phyloP scores from a whole-genome alignment of 495 filamentous ascomycete genomes.

The Platismatia glauca region DNA sequence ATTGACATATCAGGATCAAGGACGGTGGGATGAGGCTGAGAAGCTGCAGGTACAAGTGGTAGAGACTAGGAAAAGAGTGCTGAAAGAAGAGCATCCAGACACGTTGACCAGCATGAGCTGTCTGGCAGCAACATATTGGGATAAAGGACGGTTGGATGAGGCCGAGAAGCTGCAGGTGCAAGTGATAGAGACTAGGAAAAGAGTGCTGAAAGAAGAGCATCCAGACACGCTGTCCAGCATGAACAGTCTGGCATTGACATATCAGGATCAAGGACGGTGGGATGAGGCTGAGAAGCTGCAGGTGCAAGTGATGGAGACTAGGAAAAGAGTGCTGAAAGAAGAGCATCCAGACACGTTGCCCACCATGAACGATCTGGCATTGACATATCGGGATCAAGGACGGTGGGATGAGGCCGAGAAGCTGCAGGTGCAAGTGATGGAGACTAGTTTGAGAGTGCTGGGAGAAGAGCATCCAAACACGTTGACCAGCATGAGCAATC shows the following conservation, averaged over 20 bases:
- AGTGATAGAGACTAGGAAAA: neutral
- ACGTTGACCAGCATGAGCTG: constrained; percentile 30
- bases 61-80: constrained; percentile 13
- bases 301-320: neutral
- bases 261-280: neutral
- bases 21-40: constrained; percentile 28
- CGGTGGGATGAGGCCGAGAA: constrained; percentile 28
- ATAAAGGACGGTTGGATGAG: constrained; percentile 12
- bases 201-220: neutral
- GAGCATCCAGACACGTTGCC: constrained; percentile 28
- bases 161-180: no score
- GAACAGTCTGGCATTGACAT: neutral
- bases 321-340: constrained; percentile 17
- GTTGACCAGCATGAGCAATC: constrained; percentile 28
- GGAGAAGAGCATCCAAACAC: constrained; percentile 30
- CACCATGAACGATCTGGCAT: constrained; percentile 23
- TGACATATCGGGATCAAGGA: constrained; percentile 22
- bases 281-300: neutral
- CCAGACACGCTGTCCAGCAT: neutral
- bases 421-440: no score
- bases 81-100: constrained; percentile 27
- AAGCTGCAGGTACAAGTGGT: no score
- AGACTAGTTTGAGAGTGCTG: constrained; percentile 12
- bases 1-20: constrained; percentile 20
- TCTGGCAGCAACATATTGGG: constrained; percentile 17